Conservation (phyloP, 1,284 basidiomycete species). For the Microbotryum saponariae region DNA sequence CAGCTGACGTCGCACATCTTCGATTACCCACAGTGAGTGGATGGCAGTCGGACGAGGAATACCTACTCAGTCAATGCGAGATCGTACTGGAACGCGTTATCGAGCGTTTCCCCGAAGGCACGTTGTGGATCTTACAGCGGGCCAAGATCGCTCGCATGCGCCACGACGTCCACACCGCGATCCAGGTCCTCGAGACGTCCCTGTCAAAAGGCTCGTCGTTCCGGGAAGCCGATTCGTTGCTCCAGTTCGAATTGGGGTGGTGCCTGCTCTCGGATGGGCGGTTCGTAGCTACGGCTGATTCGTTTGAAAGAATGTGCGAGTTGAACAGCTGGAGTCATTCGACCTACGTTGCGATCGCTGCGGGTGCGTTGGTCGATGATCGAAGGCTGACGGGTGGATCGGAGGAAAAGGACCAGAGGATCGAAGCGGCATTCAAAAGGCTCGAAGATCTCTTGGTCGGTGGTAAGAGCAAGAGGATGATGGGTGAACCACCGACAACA, state of each 20-base stretch:
- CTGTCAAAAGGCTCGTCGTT: conserved; percentile 21
- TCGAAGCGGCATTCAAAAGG: conserved; percentile 14
- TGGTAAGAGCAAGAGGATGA: conserved; percentile 17
- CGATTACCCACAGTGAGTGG: conserved; percentile 22
- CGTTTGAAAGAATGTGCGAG: conserved; percentile 29
- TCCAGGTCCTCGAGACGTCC: conserved; percentile 19
- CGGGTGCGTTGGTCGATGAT: conserved; percentile 29
- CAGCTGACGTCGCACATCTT: neutral
- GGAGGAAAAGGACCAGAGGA: conserved; percentile 15
- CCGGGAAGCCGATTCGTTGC: conserved; percentile 33
- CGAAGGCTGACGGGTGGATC: conserved; percentile 1
- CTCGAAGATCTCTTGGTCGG: conserved; percentile 23
- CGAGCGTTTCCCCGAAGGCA: conserved; percentile 28
- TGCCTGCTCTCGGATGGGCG: conserved; percentile 24
- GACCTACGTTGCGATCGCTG: conserved; percentile 30
- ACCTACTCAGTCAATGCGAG: conserved; percentile 19
- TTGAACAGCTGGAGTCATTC: conserved; percentile 33
- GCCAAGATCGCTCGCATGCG: conserved; percentile 31
- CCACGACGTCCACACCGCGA: conserved; percentile 19
- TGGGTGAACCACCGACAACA: conserved; percentile 28
- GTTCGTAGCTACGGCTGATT: conserved; percentile 24
- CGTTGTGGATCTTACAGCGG: conserved; percentile 33
- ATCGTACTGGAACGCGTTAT: conserved; percentile 20
- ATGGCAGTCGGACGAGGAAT: conserved; percentile 31
- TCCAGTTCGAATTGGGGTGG: conserved; percentile 36